Base-by-base conservation (phyloP, 106 monocot species). In the Acanthochlamys bracteata region DNA sequence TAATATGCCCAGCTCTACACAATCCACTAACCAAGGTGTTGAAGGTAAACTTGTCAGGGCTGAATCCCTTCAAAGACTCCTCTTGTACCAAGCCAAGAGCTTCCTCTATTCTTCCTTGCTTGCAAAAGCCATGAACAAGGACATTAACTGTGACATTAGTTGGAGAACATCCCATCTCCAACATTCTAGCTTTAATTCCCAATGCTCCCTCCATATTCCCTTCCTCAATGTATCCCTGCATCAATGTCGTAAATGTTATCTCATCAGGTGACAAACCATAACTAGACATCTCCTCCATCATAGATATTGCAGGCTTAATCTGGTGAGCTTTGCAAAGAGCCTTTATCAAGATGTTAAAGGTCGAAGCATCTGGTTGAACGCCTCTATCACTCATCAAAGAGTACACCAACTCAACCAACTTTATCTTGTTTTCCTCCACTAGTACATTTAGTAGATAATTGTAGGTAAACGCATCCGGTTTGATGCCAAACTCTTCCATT, bases 331-430 rank as follows among this genome's bases (percentile, higher is more conserved):
- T 84, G 61, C 90, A 96, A 20, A 96, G 53, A 47, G 82, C 90
- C 68, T 90, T 90, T 57, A 96, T 90, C 69, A 96, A 65, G 60
- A 90, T 88, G 53, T 84, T 96, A 61, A 90, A 96, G 1, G 95
- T 96, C n/a, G 66, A 82, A 22, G 78, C 82, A 68, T 96, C 87
- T 0, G 90, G 94, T 16, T 69, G 57, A 1, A 85, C 59, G 20
- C 80, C 80, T 63, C 69, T 75, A 24, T 19, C 57, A 20, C 9
- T 73, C 91, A 96, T 96, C 39, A 69, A 69, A 14, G 88, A 53
- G 64, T 91, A 96, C 64, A 87, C 78, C 0, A 62, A 70, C 72
- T 96, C 96, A 8, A 96, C 80, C 43, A 96, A 60, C 27, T 85
- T 96, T 16, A 96, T 59, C 73, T 72, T 85, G 65, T 55, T 79